phyloP scores from a whole-genome alignment of 148 eudicot genomes.

The Pouteria glomerata region DNA sequence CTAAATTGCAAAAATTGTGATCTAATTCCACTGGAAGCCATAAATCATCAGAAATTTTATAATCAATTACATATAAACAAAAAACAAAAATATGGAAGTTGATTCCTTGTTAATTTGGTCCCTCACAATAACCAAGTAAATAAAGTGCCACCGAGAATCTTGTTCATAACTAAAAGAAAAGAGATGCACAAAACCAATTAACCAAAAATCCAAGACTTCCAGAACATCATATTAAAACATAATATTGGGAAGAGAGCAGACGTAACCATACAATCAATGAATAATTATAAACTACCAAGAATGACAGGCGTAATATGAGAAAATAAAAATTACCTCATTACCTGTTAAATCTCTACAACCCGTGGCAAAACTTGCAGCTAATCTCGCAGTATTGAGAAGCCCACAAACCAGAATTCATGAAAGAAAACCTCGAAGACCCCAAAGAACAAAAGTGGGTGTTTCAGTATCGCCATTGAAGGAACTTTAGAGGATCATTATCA shows the following conservation, averaged over 20 bases:
- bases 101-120: no score
- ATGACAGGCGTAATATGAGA: neutral
- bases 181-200: neutral
- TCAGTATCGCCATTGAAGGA: constrained; percentile 6
- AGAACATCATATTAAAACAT: neutral
- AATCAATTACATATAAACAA: neutral
- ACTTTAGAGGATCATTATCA: neutral
- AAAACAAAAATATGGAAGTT: neutral
- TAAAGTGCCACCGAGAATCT: neutral
- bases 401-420: constrained; percentile 10
- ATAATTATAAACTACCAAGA: neutral
- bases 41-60: neutral
- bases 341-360: neutral
- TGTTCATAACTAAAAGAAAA: neutral
- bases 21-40: no score
- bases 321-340: neutral
- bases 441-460: neutral
- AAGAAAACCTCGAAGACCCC: no score
- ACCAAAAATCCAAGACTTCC: neutral
- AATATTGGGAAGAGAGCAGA: neutral
- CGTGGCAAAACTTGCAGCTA: neutral
- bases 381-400: constrained; percentile 8
- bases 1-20: no score
- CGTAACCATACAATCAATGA: neutral
- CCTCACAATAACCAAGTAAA: neutral